Percentiles rank a stretch among this genome's conserved stretches.
Conservation (phyloP, 2,329 filamentous ascomycete species). For the Penicillium sp. region DNA sequence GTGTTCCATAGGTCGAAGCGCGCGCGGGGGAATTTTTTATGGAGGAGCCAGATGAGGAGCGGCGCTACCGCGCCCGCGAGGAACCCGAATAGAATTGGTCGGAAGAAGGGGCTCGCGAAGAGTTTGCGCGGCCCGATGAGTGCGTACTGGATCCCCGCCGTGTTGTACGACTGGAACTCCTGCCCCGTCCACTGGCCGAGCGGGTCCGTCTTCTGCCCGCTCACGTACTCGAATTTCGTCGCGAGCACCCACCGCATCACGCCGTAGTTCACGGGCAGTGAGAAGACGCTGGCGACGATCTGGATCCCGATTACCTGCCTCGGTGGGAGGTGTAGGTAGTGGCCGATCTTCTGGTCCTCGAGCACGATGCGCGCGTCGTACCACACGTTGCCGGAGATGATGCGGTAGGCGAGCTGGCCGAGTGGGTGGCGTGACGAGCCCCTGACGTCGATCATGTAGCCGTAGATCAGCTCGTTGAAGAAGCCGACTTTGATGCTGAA, state of each 20-base stretch:
- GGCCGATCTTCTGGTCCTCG: conserved; percentile 68
- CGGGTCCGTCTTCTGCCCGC: conserved; percentile 57
- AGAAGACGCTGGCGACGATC: conserved; percentile 63
- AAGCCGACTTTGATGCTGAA: conserved; percentile 60
- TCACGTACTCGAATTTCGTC: conserved; percentile 61
- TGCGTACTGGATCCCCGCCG: conserved; percentile 64
- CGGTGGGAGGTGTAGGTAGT: conserved; percentile 67
- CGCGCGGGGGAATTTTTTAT: conserved; percentile 57
- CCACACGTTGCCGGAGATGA: conserved; percentile 67
- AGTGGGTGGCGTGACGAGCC: conserved; percentile 60
- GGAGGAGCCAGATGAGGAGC: conserved; percentile 53
- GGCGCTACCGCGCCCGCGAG: conserved; percentile 38
- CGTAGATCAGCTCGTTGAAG: conserved; percentile 65
- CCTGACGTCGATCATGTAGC: conserved; percentile 61
- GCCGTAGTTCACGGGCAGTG: conserved; percentile 65
- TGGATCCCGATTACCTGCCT: conserved; percentile 65
- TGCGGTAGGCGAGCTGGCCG: conserved; percentile 62
- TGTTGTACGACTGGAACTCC: conserved; percentile 56
- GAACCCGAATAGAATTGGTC: conserved; percentile 38
- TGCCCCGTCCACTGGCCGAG: conserved; percentile 68
- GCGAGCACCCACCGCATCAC: conserved; percentile 65
- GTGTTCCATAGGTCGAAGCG: conserved; percentile 65
- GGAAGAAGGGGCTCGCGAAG: conserved; percentile 35
- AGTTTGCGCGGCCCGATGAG: conserved; percentile 52
- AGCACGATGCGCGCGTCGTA: conserved; percentile 63